Conservation (phyloP, 2,329 filamentous ascomycete genomes). For the Verticillium klebahnii region DNA sequence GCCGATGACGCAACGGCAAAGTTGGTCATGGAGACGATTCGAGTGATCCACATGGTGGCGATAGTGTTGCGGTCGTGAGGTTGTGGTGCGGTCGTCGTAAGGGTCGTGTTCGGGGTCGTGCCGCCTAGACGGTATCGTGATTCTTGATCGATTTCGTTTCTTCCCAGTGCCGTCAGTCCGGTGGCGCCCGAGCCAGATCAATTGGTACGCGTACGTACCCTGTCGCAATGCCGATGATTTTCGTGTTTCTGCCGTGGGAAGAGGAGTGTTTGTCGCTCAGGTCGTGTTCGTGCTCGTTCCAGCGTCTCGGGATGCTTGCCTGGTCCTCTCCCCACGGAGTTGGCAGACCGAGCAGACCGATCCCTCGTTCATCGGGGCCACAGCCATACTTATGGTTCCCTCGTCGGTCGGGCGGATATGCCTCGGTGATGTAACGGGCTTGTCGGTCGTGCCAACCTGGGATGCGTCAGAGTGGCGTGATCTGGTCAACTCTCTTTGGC, state of each 20-base stretch:
- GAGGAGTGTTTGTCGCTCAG: background rate
- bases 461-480: background rate
- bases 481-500: background rate
- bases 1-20: conserved; percentile 62
- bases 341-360: background rate
- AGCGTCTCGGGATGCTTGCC: background rate
- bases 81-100: background rate
- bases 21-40: conserved; percentile 55
- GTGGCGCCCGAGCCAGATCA: background rate
- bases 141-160: background rate
- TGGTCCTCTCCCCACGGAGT: background rate
- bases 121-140: background rate
- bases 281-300: background rate
- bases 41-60: conserved; percentile 30
- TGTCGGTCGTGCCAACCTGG: background rate
- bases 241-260: background rate
- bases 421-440: background rate
- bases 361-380: background rate
- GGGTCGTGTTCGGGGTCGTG: background rate
- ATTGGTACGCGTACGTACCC: background rate
- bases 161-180: background rate
- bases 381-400: background rate
- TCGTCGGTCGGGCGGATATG: background rate
- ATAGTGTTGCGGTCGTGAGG: background rate
- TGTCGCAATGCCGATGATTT: background rate